Evolutionary conservation across 2,329 filamentous ascomycete species (phyloP), one percentile per base, ranked within the genome.

Genomic region (Trichoderma sp.): DNA sequence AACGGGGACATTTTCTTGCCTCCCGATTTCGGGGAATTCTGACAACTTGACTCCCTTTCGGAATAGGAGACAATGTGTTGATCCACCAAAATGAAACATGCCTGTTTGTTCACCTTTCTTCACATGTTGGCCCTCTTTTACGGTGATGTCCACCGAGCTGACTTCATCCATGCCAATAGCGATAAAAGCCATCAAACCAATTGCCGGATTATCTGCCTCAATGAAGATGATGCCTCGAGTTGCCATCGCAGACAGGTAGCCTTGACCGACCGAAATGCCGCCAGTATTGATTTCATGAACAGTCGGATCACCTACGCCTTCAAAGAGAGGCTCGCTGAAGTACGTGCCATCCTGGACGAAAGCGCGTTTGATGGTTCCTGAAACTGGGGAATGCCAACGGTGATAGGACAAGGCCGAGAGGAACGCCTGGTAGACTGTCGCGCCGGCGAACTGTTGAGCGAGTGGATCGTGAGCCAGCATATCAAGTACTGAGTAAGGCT

Each of bases 31-130:
- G 0, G 85, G 85, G 45, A 87, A 83, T 0, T 81, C 85, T 2
- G 84, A 81, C 0, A 91, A 76, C 72, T 86, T 84, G 38, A 92
- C 89, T 0, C 85, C 88, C 77, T 88, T 86, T 31, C 89, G 83
- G 84, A 95, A 94, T 3, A 95, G 80, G 78, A 95, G 80, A 79
- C 91, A 93, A 80, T 94, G 91, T 1, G 90, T 91, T 7, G 89
- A 92, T 0, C 93, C 93, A n/a, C 93, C 93, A 81, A 92, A 95
- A 80, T 95, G 93, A 83, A 95, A 95, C 92, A 94, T 94, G 59
- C 93, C 93, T 53, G 91, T 86, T 84, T 94, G 85, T 5, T 94
- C 89, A 1, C 93, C 93, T 86, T 94, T 95, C 71, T 86, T 86
- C 18, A 95, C 80, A 71, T 88, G 87, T 81, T 94, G 88, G 0